These are phyloP conservation scores for Theobroma cacao DNA, from an alignment of 345 rosid genomes.

Conservation along the genomic window DNA sequence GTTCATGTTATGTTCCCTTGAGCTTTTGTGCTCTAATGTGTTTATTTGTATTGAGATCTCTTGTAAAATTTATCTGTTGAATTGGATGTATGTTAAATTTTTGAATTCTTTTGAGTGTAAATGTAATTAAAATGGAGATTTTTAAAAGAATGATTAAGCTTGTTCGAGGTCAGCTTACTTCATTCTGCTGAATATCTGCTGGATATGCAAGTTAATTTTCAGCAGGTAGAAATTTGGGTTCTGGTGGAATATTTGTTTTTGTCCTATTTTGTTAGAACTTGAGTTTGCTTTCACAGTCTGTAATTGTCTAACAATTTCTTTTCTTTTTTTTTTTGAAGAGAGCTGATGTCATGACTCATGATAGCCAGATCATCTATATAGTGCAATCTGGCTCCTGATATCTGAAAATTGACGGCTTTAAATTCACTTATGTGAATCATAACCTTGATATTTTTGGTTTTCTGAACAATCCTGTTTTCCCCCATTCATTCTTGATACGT, in stretches of 20 bases:
- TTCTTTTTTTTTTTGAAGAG: not conserved
- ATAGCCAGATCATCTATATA: constrained; percentile 4
- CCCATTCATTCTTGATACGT: constrained; percentile 8
- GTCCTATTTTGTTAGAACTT: not conserved
- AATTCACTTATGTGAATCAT: constrained; percentile 2
- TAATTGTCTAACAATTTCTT: not conserved
- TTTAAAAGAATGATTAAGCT: constrained; percentile 18
- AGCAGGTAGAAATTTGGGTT: constrained; percentile 49
- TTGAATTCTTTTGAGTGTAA: not conserved
- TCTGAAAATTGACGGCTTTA: constrained; percentile 15
- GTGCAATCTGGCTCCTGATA: constrained; percentile 13
- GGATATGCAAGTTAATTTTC: constrained; percentile 34
- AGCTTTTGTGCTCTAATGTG: not conserved
- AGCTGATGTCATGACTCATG: not conserved
- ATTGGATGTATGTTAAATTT: constrained; percentile 6
- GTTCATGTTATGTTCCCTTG: not conserved
- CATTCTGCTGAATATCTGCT: constrained; percentile 21
- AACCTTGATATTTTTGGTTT: not conserved
- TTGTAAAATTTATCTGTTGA: not conserved
- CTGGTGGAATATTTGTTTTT: constrained; percentile 14
- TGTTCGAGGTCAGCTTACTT: constrained; percentile 22
- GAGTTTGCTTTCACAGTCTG: not conserved
- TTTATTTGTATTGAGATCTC: not conserved
- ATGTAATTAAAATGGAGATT: constrained; percentile 1
- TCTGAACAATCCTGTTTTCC: not conserved